Percentiles rank a stretch among this genome's conserved stretches.
Evolutionary conservation across 177 flowering plant species (phyloP).

Genomic region (Vitis hybrid): DNA sequence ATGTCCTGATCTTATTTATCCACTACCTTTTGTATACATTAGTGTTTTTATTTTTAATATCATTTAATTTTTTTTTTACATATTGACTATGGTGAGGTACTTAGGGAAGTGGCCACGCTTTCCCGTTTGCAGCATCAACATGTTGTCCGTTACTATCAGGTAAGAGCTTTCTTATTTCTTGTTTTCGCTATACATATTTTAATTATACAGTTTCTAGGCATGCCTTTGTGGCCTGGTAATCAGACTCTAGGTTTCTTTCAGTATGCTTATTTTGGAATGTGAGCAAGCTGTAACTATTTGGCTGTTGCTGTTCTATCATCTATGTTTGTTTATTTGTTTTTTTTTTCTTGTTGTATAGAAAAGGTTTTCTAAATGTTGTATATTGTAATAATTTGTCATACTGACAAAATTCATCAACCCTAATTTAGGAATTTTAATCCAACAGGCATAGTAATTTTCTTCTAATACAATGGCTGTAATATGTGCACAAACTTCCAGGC

Average conservation of each 20-base stretch:
- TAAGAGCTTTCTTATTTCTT: slow-evolving; percentile 16
- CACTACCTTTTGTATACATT: background rate
- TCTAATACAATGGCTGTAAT: slow-evolving; percentile 9
- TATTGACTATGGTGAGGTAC: slow-evolving; percentile 29
- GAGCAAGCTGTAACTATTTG: too few relatives aligned
- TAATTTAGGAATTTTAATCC: too few relatives aligned
- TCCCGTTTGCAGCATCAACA: slow-evolving; percentile 98
- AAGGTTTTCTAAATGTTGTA: too few relatives aligned
- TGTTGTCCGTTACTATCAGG: slow-evolving; percentile 99
- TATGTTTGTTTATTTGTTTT: background rate
- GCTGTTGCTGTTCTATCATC: too few relatives aligned
- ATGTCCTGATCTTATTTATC: background rate
- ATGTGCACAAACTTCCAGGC: slow-evolving; percentile 58
- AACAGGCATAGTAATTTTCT: background rate
- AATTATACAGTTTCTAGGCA: background rate
- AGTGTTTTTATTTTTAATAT: background rate
- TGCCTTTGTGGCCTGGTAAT: background rate
- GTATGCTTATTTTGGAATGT: too few relatives aligned
- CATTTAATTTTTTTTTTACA: slow-evolving; percentile 5
- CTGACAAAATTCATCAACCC: too few relatives aligned
- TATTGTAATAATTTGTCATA: too few relatives aligned
- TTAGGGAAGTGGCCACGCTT: slow-evolving; percentile 97
- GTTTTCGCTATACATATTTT: background rate
- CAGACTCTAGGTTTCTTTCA: background rate
- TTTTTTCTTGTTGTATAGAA: background rate